Base-by-base conservation (phyloP, 805 yeast species). In the Candida hispaniensis region DNA sequence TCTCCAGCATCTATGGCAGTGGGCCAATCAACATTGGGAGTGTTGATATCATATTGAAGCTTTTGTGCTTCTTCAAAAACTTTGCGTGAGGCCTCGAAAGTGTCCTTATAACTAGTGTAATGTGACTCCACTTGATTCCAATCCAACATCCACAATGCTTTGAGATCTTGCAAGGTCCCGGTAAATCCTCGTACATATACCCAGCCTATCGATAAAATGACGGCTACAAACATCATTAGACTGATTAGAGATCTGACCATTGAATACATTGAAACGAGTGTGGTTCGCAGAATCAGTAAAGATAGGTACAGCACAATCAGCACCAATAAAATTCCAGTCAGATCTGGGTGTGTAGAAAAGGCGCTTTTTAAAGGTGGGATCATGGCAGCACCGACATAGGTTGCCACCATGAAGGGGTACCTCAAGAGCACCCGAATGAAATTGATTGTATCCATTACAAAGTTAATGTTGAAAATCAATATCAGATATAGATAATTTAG, bases 211-310 rank as follows among this genome's bases (percentile, higher is more conserved):
- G 11, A 27, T 19, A 33, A 27, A 5, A 21, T 38, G n/a, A 38
- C 44, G n/a, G 23, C 45, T 15, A 39, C 39, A 17, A 32, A 33
- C 11, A 46, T 41, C 14, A 41, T 41, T 25, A 33, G 14, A 21
- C 23, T 38, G 19, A 21, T 34, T 18, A 39, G 41, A 16, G 36
- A 20, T 6, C 28, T 23, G 18, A 32, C 8, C 27, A 32, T 17
- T 13, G 28, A 27, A 27, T 28, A 32, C 18, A 32, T 23, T 6
- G 36, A 32, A n/a, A 27, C 18, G 17, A 32, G 22, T 7, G 23
- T 23, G 22, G 23, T 27, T 7, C 24, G 23, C 14, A 32, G 7
- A 17, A 32, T 23, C 22, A 32, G 17, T 13, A 32, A 11, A 10
- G 36, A 32, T 18, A 32, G 28, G 18, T 32, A 32, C 22, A 32